Base-by-base conservation (phyloP, 2,329 filamentous ascomycete genomes). In the Anthostomella pinea region DNA sequence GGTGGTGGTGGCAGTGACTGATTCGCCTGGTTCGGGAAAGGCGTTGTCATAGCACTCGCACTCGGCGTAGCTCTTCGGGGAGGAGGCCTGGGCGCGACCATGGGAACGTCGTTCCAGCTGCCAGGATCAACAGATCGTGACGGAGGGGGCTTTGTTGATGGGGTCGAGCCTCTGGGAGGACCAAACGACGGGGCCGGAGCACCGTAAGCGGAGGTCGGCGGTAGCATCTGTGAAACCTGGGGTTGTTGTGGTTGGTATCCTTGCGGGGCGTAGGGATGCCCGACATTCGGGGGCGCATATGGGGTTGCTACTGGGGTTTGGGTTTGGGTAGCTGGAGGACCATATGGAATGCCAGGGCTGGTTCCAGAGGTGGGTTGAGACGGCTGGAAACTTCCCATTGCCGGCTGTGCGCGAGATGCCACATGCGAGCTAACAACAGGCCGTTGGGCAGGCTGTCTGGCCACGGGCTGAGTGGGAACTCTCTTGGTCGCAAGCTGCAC, bases 81-180 rank as follows among this genome's bases (percentile, higher is more conserved):
- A 10, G 78, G 75, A n/a, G 84, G 74, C 36, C 76, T 69, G 68
- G 91, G 87, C 29, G 79, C 74, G 29, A 97, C 85, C 54, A 95
- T 77, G 2, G 93, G 93, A 33, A 94, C 84, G 62, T 98, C 93
- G 52, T 98, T 98, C 93, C 93, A 98, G 52, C 86, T 85, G 18
- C 83, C 79, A 46, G 83, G 82, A 46, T 85, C 83, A 56, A 81
- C 83, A 39, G 78, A 70, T 55, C 79, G 81, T 8, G 86, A 79
- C 13, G 87, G 79, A 15, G 88, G 82, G 25, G 79, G 72, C 16
- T 74, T 73, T 9, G 77, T 73, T 11, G 86, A 83, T n/a, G 82
- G 76, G 22, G 79, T 81, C 17, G 77, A 73, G 43, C 78, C 80
- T 45, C 84, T 79, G 34, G 81, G 81, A 25, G 79, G 81, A 19